phyloP scores from a whole-genome alignment of 768 basidiomycete genomes.

The Mycena latifolia region DNA sequence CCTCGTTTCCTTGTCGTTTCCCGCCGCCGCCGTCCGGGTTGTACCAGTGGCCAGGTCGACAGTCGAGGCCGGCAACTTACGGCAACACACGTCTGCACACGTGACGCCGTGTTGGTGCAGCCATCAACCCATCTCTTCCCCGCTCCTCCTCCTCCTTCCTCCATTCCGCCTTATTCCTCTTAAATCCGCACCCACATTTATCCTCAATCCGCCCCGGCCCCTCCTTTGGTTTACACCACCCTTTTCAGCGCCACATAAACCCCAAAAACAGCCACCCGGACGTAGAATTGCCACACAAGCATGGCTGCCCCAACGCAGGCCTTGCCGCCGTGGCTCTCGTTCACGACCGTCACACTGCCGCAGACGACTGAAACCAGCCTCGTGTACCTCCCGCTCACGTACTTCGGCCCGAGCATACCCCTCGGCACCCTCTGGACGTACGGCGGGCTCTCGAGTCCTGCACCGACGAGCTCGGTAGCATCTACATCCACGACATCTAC shows the following conservation, averaged over 20 bases:
- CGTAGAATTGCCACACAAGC: background rate
- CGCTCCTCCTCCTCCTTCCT: no score
- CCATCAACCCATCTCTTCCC: no score
- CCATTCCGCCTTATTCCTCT: no score
- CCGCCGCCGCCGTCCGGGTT: no score
- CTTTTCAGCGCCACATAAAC: background rate
- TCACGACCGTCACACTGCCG: slow-evolving; percentile 63
- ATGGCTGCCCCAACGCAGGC: background rate
- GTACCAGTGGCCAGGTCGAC: no score
- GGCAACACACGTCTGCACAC: no score
- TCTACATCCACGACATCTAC: slow-evolving; percentile 37
- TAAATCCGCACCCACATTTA: no score
- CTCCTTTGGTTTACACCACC: no score
- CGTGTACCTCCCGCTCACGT: slow-evolving; percentile 79
- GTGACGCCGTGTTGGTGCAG: no score
- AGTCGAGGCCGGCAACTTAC: no score
- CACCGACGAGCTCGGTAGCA: slow-evolving; percentile 46
- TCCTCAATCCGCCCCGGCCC: no score
- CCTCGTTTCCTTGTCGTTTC: no score
- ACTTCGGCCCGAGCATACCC: slow-evolving; percentile 88
- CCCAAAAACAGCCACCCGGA: background rate
- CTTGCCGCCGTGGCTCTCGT: slow-evolving; percentile 70
- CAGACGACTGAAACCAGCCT: slow-evolving; percentile 69
- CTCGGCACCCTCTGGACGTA: slow-evolving; percentile 78
- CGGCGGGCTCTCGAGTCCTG: slow-evolving; percentile 80